phyloP scores from a whole-genome alignment of 352 stramenopile genomes.

The Phytophthora pinifolia region DNA sequence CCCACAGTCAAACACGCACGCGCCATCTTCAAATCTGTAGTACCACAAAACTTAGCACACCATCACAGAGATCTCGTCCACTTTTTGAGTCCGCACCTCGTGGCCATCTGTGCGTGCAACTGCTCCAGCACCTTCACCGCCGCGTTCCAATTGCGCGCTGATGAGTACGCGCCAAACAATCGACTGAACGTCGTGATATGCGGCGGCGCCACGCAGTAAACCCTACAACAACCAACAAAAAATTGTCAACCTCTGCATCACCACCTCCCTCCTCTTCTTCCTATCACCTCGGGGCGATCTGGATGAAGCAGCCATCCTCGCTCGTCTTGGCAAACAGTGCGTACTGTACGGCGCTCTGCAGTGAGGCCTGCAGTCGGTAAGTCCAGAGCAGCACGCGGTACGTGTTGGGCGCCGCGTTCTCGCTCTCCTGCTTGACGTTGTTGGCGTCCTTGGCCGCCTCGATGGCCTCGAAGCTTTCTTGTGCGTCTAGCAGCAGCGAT shows the following conservation, averaged over 20 bases:
- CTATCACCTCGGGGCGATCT: constrained; percentile 67
- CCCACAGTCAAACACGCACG: constrained; percentile 86
- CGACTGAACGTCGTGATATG: constrained; percentile 81
- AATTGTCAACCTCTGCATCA: background rate
- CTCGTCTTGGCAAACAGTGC: constrained; percentile 78
- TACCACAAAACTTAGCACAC: background rate
- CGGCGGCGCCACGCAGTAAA: constrained; percentile 77
- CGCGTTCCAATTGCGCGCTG: constrained; percentile 63
- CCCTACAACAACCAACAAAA: constrained; percentile 35
- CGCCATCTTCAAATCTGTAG: constrained; percentile 70
- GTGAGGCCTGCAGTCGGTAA: constrained; percentile 70
- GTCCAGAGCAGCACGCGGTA: constrained; percentile 81
- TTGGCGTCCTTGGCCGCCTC: constrained; percentile 57
- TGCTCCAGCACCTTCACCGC: constrained; percentile 76
- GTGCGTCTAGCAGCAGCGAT: constrained; percentile 31
- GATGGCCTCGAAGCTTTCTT: constrained; percentile 71
- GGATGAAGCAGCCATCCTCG: constrained; percentile 81
- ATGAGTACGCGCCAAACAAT: constrained; percentile 64
- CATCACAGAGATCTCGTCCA: background rate
- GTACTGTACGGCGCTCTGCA: constrained; percentile 75
- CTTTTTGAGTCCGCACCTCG: constrained; percentile 37
- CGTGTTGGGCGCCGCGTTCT: constrained; percentile 68
- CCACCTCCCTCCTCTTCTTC: background rate
- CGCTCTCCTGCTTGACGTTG: constrained; percentile 70
- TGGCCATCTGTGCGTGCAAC: constrained; percentile 60